Base-by-base conservation (phyloP, 2,329 filamentous ascomycete genomes). In the Fusarium tricinctum region DNA sequence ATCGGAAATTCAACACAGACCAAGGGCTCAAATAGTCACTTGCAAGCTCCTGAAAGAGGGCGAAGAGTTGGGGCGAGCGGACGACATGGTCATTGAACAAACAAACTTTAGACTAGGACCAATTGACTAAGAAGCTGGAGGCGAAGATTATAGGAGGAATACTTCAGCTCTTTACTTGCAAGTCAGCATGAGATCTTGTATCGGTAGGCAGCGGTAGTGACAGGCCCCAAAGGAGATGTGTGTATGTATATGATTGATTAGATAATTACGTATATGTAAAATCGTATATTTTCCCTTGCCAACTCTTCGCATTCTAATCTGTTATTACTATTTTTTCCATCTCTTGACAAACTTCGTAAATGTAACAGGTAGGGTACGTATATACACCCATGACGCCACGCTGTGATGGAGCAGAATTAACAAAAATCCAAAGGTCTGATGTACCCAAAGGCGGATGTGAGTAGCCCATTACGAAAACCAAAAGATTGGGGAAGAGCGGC, bases 321-420 rank as follows among this genome's bases (percentile, higher is more conserved):
- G 39, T 52, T 52, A 69, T 51, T 52, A 52, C 33, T 20, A 15
- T 45, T 62, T 20, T 26, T 20, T n/a, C 53, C 61, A 30, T 20
- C 20, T 47, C 43, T 54, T 56, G 38, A 67, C 40, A 46, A 63
- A 63, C n/a, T 45, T 38, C 33, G 35, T 28, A 58, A 62, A 47
- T 42, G 45, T 30, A 56, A 32, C 35, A 47, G 26, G 35, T 14
- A 22, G 28, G 28, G 23, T 15, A 30, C 7, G 51, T 46, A 39
- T 58, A 48, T 33, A 59, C 52, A 54, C 58, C 66, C 62, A 55
- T 58, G 65, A 64, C 66, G 56, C 66, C 66, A 56, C 58, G 62
- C 66, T 69, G 63, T 49, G 28, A 42, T 43, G 26, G 32, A 43
- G 42, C 46, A 32, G 39, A 42, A 48, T 45, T 30, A 49, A 58